Percentiles rank a stretch among this genome's conserved stretches.
phyloP scores from a whole-genome alignment of 345 rosid species.

The Salix udensis region DNA sequence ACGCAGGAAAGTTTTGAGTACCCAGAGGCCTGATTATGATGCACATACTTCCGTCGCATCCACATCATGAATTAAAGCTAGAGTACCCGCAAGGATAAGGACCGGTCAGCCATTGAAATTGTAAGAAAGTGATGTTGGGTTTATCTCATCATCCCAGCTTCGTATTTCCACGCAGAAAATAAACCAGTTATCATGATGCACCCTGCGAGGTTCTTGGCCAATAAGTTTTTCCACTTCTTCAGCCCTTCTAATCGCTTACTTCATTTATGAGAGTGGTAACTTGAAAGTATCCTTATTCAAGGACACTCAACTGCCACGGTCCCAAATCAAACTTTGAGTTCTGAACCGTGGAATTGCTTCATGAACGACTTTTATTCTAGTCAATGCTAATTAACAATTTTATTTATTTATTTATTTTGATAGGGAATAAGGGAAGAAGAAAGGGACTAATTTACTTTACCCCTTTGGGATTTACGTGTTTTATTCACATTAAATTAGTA shows the following conservation, averaged over 20 bases:
- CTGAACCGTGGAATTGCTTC: neutral
- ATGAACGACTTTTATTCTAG: no score
- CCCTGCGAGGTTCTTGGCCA: neutral
- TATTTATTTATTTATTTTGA: no score
- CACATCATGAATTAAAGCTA: no score
- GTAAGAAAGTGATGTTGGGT: neutral
- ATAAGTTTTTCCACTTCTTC: neutral
- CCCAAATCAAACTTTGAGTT: neutral
- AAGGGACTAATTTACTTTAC: no score
- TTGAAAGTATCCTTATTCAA: neutral
- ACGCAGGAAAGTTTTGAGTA: neutral
- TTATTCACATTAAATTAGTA: neutral
- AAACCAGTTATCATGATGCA: neutral
- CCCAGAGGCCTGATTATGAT: neutral
- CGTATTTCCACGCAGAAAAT: neutral
- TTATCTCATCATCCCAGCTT: neutral
- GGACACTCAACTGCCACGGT: neutral
- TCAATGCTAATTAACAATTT: no score
- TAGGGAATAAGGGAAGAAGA: no score
- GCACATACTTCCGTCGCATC: no score
- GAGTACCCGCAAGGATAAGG: neutral
- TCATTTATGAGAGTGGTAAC: no score
- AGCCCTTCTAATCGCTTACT: neutral
- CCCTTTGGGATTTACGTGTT: conserved; percentile 6
- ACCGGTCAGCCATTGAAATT: neutral